These are phyloP conservation scores for Spergularia bocconei DNA, from an alignment of 148 eudicot species.

Conservation along the genomic window DNA sequence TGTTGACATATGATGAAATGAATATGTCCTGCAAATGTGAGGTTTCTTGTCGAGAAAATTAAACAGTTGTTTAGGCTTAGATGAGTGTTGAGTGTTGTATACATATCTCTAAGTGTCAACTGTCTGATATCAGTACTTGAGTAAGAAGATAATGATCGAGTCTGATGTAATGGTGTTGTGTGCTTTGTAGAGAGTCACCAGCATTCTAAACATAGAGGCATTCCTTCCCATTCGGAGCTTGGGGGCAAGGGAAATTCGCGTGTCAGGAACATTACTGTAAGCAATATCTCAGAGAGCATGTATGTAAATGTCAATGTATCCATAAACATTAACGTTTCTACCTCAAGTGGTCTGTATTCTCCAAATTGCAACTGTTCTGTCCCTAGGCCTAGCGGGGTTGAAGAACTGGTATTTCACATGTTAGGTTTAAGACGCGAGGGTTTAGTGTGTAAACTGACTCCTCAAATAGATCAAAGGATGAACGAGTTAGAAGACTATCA, in stretches of 20 bases:
- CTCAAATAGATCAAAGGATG: conserved; percentile 28
- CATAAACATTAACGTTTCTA: conserved; percentile 28
- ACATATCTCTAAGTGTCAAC: too few species aligned
- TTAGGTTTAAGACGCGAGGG: conserved; percentile 57
- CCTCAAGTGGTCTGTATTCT: conserved; percentile 23
- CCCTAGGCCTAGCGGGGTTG: conserved; percentile 36
- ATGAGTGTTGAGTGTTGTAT: too few species aligned
- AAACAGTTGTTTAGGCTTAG: too few species aligned
- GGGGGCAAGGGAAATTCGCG: conserved; percentile 23
- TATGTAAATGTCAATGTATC: conserved; percentile 46
- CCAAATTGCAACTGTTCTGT: conserved; percentile 30
- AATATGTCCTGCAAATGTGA: too few species aligned
- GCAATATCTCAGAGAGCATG: conserved; percentile 29
- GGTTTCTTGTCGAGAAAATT: too few species aligned
- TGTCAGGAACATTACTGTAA: conserved; percentile 22
- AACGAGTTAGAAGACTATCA: conserved; percentile 31
- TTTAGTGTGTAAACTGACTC: conserved; percentile 41
- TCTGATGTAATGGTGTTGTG: not conserved
- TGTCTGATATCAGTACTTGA: too few species aligned
- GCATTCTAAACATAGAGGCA: conserved; percentile 33
- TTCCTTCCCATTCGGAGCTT: conserved; percentile 27
- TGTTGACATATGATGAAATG: too few species aligned
- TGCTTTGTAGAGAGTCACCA: conserved; percentile 36
- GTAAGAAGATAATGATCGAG: too few species aligned
- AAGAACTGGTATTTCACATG: conserved; percentile 39